A percentile compares a stretch with the other conserved stretches of the same genome.
Conservation (phyloP, 371 early-diverging fungal genomes). For the Dinochytrium kinnereticum region DNA sequence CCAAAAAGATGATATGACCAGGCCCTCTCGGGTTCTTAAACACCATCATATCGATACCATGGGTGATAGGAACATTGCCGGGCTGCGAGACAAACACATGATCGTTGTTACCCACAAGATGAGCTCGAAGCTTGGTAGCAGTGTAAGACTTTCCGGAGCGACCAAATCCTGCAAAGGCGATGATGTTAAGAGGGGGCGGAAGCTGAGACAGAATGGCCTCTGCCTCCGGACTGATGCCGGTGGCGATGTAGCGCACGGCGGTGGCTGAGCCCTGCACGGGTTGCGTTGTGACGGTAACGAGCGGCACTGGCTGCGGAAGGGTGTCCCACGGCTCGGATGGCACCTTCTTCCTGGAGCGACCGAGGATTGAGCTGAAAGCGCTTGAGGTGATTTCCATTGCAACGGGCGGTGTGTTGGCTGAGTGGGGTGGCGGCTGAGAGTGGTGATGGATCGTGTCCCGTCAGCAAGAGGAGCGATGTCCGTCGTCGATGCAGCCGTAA, state of each 20-base stretch:
- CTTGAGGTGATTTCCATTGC: constrained; percentile 17
- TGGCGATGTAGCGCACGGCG: constrained; percentile 46
- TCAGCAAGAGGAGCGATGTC: too few species aligned
- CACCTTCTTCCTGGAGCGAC: constrained; percentile 17
- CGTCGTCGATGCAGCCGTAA: too few species aligned
- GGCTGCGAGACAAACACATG: constrained; percentile 39
- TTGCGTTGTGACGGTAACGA: constrained; percentile 39
- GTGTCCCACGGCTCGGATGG: constrained; percentile 44
- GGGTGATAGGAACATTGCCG: constrained; percentile 58
- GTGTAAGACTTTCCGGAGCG: constrained; percentile 57
- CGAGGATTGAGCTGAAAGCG: constrained; percentile 16
- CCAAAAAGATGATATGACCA: constrained; percentile 53
- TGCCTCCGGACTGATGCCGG: constrained; percentile 55
- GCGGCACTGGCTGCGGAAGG: constrained; percentile 46
- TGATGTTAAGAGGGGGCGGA: constrained; percentile 49
- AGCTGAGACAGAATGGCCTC: constrained; percentile 47
- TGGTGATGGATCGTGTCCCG: too few species aligned
- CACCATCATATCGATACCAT: constrained; percentile 60
- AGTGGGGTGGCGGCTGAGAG: too few species aligned
- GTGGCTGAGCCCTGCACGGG: constrained; percentile 16
- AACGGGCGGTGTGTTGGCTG: background rate
- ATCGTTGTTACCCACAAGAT: constrained; percentile 44
- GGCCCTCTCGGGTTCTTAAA: constrained; percentile 45
- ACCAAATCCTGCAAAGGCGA: constrained; percentile 57
- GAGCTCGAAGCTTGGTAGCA: constrained; percentile 43